Base-by-base conservation (phyloP, 2,329 filamentous ascomycete genomes). In the Daldinia sp. region DNA sequence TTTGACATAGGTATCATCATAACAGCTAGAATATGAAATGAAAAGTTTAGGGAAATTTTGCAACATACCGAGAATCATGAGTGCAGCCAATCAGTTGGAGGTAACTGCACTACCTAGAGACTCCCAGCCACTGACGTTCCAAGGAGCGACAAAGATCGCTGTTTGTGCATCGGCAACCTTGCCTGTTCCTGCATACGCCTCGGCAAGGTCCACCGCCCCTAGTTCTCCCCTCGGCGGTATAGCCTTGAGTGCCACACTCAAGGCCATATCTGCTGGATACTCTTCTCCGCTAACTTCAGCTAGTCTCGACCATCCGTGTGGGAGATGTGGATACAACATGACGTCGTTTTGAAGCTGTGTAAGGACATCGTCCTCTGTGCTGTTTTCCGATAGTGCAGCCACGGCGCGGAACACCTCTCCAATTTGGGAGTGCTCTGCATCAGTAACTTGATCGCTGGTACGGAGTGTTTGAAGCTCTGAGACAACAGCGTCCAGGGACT, bases 71-170 rank as follows among this genome's bases (percentile, higher is more conserved):
- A 57, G 2, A 44, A 6, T 12, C 6, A 46, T 15, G 20, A 41
- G 50, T 64, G 68, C 63, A 69, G 56, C 53, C 53, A 15, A 55
- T 75, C 65, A 77, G 23, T 23, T 23, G 20, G 69, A 74, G 30
- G 73, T 74, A n/a, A 84, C 72, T 23, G 76, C 81, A 50, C 80
- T 78, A 0, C 75, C 80, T 73, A 93, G 76, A 2, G 84, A 85
- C 63, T 83, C 81, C 93, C 93, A 96, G 0, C 90, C 90, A 23
- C 82, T 82, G 48, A 72, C 79, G 64, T 82, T 84, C 94, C 95
- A 98, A 5, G 96, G 96, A 41, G 94, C 93, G 73, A 97, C 79
- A 79, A 96, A 87, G 51, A 94, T 87, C 6, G 92, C 91, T 71
- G 87, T 88, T 79, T 97, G 92, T 23, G 92, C 91, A 84, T 97